phyloP scores from a whole-genome alignment of 2,329 filamentous ascomycete genomes.

The Cercospora sp. region DNA sequence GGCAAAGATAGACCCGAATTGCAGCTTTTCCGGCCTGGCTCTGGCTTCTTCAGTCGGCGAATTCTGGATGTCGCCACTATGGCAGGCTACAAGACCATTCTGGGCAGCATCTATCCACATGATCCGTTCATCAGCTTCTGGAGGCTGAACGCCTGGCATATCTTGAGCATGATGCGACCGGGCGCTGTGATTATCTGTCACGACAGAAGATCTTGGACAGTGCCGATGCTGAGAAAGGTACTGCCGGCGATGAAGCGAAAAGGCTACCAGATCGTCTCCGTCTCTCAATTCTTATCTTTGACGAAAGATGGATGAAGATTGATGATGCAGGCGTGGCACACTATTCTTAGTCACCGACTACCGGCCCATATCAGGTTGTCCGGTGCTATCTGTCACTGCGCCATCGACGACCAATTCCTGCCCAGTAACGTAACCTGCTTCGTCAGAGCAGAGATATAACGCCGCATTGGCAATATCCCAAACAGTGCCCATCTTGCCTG shows the following conservation, averaged over 20 bases:
- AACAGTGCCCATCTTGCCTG: slow-evolving; percentile 60
- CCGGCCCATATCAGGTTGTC: slow-evolving; percentile 24
- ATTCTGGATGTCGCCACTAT: slow-evolving; percentile 63
- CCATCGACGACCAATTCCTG: slow-evolving; percentile 48
- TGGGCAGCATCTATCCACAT: slow-evolving; percentile 85
- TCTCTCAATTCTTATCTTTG: slow-evolving; percentile 63
- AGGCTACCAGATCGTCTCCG: slow-evolving; percentile 70
- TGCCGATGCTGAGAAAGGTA: slow-evolving; percentile 72
- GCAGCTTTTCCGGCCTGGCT: slow-evolving; percentile 76
- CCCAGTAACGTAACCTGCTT: slow-evolving; percentile 62
- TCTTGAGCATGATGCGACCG: slow-evolving; percentile 74
- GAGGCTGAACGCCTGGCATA: slow-evolving; percentile 71
- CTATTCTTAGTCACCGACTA: background rate
- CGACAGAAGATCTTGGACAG: slow-evolving; percentile 79
- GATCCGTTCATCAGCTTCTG: slow-evolving; percentile 78
- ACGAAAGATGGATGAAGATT: slow-evolving; percentile 20
- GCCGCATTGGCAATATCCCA: slow-evolving; percentile 61
- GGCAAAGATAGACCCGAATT: slow-evolving; percentile 51
- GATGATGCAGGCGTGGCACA: too few relatives aligned
- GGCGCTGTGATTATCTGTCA: slow-evolving; percentile 84
- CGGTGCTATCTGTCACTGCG: slow-evolving; percentile 27
- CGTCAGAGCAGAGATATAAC: slow-evolving; percentile 58
- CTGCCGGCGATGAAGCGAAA: slow-evolving; percentile 68
- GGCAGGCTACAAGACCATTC: slow-evolving; percentile 69
- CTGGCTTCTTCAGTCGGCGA: slow-evolving; percentile 72